A percentile compares a stretch with the other conserved stretches of the same genome.
Evolutionary conservation across 305 asterid genomes (phyloP).

Genomic region (Caryopteris hybrid): DNA sequence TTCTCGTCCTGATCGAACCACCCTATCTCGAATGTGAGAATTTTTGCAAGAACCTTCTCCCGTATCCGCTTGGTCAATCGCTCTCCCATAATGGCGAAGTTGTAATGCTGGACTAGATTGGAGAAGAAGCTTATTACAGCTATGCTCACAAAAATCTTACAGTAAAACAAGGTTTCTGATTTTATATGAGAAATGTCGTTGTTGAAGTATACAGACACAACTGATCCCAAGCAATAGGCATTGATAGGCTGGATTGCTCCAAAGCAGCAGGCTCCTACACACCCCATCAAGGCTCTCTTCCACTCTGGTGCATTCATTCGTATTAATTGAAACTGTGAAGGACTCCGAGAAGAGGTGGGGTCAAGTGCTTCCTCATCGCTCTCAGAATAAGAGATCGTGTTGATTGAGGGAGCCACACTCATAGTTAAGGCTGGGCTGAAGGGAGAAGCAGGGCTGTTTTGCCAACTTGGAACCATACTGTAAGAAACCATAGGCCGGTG

Average conservation of each 20-base stretch:
- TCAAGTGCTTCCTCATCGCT: constrained; percentile 25
- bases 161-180: constrained; percentile 39
- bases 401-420: constrained; percentile 33
- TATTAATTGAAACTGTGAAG: constrained; percentile 42
- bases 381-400: constrained; percentile 31
- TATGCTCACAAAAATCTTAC: constrained; percentile 34
- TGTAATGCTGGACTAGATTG: constrained; percentile 65
- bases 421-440: constrained; percentile 30
- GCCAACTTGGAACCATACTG: constrained; percentile 29
- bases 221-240: constrained; percentile 63
- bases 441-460: constrained; percentile 35
- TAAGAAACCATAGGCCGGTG: constrained; percentile 1
- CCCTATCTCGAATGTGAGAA: constrained; percentile 61
- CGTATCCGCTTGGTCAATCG: constrained; percentile 53
- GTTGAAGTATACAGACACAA: constrained; percentile 49
- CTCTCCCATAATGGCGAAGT: constrained; percentile 71
- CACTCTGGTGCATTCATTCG: constrained; percentile 58
- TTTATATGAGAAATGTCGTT: constrained; percentile 32
- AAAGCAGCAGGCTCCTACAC: constrained; percentile 38
- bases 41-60: constrained; percentile 41
- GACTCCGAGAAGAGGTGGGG: background rate
- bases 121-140: constrained; percentile 48
- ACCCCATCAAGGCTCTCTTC: constrained; percentile 53
- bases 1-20: constrained; percentile 76
- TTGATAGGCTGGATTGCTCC: constrained; percentile 56